Base-by-base conservation (phyloP, 1,284 basidiomycete species). In the Ustilago cynodontis region DNA sequence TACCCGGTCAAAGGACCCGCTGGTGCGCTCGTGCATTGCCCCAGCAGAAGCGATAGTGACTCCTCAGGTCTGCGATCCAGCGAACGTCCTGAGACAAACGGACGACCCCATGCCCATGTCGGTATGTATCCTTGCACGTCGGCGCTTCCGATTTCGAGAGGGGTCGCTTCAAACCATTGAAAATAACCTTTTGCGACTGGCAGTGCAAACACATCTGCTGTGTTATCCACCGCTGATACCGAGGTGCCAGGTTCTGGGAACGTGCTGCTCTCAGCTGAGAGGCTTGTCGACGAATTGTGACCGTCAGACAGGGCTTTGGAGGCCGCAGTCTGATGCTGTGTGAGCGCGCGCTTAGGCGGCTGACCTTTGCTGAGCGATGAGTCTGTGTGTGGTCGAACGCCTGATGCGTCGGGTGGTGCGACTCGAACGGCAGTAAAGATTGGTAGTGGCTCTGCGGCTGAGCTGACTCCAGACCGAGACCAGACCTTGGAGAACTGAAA, bases 111-210 rank as follows among this genome's bases (percentile, higher is more conserved):
- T 0, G 77, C 71, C 85, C 85, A 86, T 2, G 84, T 85, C 16
- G 86, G 86, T 9, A 86, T 81, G 77, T 83, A 86, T 10, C 82
- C 85, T 41, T 85, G 77, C 13, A 82, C 78, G 51, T 85, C 84
- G 52, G 82, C 78, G 28, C 77, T 80, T 3, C 86, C 86, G 3
- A 86, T 72, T 65, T 86, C 86, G 37, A 86, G 73, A 0, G 86
- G 86, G 4, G 80, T 78, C 28, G 82, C 76, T 62, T 86, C 86
- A 55, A 83, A 86, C 86, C 86, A 86, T 49, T 86, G 85, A 60
- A 79, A 84, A 47, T 70, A 71, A n/a, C 67, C 65, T 22, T 59
- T 65, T 13, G 59, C 57, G 1, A 50, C 61, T 2, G 69, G 69
- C 8, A 59, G 33, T 1, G 65, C 59, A 16, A 53, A 60, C 0